Conservation (phyloP, 768 basidiomycete genomes). For the Leccinum boreale region DNA sequence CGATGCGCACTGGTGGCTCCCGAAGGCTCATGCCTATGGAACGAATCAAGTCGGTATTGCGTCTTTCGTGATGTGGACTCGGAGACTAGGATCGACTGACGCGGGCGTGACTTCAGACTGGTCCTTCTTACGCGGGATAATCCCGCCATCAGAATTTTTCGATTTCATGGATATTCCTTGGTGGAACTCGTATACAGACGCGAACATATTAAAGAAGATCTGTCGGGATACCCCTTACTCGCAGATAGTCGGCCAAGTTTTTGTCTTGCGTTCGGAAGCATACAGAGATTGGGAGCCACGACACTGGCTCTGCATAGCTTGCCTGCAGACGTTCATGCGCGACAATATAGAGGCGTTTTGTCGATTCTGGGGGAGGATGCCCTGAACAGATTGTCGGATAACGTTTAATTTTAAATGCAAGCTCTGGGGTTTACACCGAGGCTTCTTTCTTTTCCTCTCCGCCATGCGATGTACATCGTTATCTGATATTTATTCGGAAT, state of each 20-base stretch:
- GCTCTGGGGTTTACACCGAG: background rate
- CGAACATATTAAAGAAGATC: constrained; percentile 1
- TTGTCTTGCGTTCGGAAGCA: constrained; percentile 2
- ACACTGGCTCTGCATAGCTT: constrained; percentile 15
- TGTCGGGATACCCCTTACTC: constrained; percentile 7
- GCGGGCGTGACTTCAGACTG: constrained; percentile 3
- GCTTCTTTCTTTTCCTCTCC: no score
- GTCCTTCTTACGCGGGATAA: constrained; percentile 13
- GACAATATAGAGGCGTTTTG: constrained; percentile 10
- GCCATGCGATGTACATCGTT: background rate
- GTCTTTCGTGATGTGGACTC: background rate
- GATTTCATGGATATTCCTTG: constrained; percentile 11
- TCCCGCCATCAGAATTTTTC: constrained; percentile 14
- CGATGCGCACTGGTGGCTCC: background rate
- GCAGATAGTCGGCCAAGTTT: constrained; percentile 2
- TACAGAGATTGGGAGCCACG: constrained; percentile 5
- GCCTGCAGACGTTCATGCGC: constrained; percentile 5
- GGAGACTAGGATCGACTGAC: background rate
- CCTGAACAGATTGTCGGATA: background rate
- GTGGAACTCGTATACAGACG: constrained; percentile 11
- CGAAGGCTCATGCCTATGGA: constrained; percentile 3
- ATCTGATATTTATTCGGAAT: background rate
- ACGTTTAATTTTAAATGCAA: background rate
- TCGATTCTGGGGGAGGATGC: background rate
- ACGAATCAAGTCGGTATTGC: constrained; percentile 7